Conservation (phyloP, 1,139 yeast genomes). For the Candida freyschussii region DNA sequence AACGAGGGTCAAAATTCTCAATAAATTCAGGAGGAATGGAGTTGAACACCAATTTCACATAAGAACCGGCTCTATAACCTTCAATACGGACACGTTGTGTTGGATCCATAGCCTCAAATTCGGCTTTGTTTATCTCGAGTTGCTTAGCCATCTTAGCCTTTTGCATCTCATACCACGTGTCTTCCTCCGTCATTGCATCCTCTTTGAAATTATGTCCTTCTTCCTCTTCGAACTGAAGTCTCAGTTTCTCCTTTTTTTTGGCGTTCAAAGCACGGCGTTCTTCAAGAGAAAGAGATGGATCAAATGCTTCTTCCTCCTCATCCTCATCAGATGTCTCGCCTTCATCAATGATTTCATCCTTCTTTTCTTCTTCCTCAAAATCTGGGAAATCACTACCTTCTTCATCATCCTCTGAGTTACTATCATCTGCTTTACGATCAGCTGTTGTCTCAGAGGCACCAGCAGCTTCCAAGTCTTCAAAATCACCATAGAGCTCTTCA, state of each 20-base stretch:
- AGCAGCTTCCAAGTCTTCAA: slow-evolving; percentile 65
- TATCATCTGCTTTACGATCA: slow-evolving; percentile 31
- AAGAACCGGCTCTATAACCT: slow-evolving; percentile 91
- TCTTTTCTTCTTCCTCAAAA: slow-evolving; percentile 50
- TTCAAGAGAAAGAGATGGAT: slow-evolving; percentile 43
- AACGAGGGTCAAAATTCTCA: slow-evolving; percentile 78
- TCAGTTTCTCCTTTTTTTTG: slow-evolving; percentile 79
- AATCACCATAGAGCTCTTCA: slow-evolving; percentile 67
- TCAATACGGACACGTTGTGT: slow-evolving; percentile 77
- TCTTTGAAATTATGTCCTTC: slow-evolving; percentile 76
- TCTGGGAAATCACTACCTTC: slow-evolving; percentile 45
- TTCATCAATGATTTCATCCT: slow-evolving; percentile 35
- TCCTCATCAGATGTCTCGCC: slow-evolving; percentile 36
- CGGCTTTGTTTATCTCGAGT: slow-evolving; percentile 85
- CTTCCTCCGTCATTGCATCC: slow-evolving; percentile 66
- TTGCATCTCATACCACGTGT: slow-evolving; percentile 96
- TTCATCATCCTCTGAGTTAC: slow-evolving; percentile 46
- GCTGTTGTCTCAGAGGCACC: slow-evolving; percentile 30
- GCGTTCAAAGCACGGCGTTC: slow-evolving; percentile 79
- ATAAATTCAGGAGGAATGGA: slow-evolving; percentile 86
- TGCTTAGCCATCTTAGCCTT: slow-evolving; percentile 97
- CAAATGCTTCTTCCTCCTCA: slow-evolving; percentile 28
- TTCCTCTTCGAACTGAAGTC: slow-evolving; percentile 87
- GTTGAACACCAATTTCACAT: slow-evolving; percentile 84
- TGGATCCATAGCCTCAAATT: slow-evolving; percentile 66